Percentiles rank a stretch among this genome's conserved stretches.
Evolutionary conservation across 1,139 yeast species (phyloP).

Genomic region (Dujonia santamariae): DNA sequence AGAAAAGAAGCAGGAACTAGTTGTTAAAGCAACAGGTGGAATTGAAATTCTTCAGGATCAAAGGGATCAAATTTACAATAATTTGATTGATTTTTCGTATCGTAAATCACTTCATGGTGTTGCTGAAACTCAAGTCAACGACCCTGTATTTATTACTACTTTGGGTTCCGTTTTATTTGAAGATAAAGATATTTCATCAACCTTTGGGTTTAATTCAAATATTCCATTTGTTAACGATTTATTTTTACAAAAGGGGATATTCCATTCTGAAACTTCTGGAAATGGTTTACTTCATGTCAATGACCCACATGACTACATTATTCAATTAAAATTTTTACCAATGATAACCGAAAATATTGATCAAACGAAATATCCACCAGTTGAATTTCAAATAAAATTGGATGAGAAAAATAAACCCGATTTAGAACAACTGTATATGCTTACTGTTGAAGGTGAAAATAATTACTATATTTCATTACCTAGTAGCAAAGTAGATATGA

Average conservation of each 20-base stretch:
- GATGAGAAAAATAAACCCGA: conserved; percentile 38
- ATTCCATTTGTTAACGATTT: conserved; percentile 40
- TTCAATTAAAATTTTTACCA: conserved; percentile 52
- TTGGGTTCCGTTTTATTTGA: conserved; percentile 36
- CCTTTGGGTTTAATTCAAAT: conserved; percentile 37
- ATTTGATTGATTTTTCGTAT: conserved; percentile 20
- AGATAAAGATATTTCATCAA: conserved; percentile 6
- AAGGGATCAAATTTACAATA: conserved; percentile 13
- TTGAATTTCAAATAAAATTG: conserved; percentile 53
- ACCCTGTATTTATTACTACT: conserved; percentile 34
- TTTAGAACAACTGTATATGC: conserved; percentile 36
- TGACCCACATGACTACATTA: conserved; percentile 35
- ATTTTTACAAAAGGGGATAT: conserved; percentile 18
- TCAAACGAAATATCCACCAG: conserved; percentile 41
- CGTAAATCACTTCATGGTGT: conserved; percentile 16
- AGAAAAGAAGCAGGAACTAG: not conserved
- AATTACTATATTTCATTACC: conserved; percentile 42
- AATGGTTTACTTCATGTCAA: conserved; percentile 6
- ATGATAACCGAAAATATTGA: conserved; percentile 28
- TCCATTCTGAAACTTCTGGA: not conserved
- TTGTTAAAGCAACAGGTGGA: not conserved
- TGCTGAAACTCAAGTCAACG: conserved; percentile 5
- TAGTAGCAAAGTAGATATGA: conserved; percentile 37
- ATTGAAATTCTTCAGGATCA: conserved; percentile 7
- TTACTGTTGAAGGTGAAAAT: conserved; percentile 49